Evolutionary conservation across 345 rosid species (phyloP).

Genomic region (Eucalyptus marginata): DNA sequence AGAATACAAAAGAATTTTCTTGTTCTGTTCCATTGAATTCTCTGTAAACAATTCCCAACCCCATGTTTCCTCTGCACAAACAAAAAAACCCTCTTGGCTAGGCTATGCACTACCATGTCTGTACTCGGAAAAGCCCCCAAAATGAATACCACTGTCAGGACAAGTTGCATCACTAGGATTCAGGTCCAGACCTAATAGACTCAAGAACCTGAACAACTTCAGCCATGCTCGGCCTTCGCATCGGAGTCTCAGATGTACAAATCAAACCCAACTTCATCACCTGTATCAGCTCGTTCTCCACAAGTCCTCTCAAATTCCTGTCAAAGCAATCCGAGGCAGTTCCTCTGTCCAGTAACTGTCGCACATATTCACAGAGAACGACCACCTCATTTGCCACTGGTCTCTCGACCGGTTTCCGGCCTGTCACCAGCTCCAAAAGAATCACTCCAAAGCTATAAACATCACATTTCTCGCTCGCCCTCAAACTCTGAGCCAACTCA

Average conservation of each 20-base stretch:
- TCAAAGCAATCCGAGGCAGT: constrained; percentile 87
- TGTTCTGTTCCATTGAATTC: not conserved
- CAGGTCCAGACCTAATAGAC: constrained; percentile 64
- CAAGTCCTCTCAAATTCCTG: constrained; percentile 52
- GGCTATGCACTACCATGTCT: not conserved
- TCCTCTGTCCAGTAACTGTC: constrained; percentile 57
- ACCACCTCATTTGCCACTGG: constrained; percentile 50
- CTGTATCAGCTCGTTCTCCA: constrained; percentile 87
- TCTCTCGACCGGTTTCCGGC: constrained; percentile 91
- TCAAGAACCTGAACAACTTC: constrained; percentile 97
- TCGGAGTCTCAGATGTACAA: constrained; percentile 63
- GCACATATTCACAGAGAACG: constrained; percentile 74
- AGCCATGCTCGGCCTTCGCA: constrained; percentile 94
- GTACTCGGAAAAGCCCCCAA: not conserved
- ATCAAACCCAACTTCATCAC: constrained; percentile 86
- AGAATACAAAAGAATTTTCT: constrained; percentile 39
- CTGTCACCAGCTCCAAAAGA: constrained; percentile 83
- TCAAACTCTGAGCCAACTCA: constrained; percentile 74
- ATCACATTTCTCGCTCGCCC: constrained; percentile 77
- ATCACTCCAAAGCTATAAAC: constrained; percentile 90
- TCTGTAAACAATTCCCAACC: not conserved
- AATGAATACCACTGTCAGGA: not conserved
- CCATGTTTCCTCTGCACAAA: not conserved
- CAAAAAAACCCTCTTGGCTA: constrained; percentile 8
- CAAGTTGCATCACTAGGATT: constrained; percentile 15